phyloP scores from a whole-genome alignment of 305 asterid genomes.

The Ajuga reptans region DNA sequence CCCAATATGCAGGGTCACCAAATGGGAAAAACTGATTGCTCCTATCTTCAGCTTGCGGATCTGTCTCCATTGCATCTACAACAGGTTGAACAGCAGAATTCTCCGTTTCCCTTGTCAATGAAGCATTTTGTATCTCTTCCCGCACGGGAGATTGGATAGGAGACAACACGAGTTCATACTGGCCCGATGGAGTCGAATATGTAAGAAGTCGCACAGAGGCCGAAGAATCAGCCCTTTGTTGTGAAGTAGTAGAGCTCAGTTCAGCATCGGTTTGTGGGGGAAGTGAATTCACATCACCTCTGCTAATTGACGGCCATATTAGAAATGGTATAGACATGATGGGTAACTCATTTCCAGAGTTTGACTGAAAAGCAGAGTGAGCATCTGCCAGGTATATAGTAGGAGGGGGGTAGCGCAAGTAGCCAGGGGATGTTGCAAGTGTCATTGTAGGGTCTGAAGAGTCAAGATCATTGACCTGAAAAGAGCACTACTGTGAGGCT shows the following conservation, averaged over 20 bases:
- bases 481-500: slow-evolving; percentile 25
- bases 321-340: slow-evolving; percentile 61
- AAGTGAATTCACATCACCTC: slow-evolving; percentile 42
- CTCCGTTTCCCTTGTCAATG: slow-evolving; percentile 38
- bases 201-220: slow-evolving; percentile 77
- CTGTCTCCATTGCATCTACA: slow-evolving; percentile 67
- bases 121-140: slow-evolving; percentile 47
- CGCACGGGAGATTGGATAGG: slow-evolving; percentile 61
- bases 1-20: slow-evolving; percentile 81
- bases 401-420: slow-evolving; percentile 82
- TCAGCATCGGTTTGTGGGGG: slow-evolving; percentile 41
- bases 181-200: slow-evolving; percentile 82
- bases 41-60: slow-evolving; percentile 52
- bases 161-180: slow-evolving; percentile 72
- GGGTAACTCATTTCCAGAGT: slow-evolving; percentile 57
- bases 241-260: slow-evolving; percentile 35
- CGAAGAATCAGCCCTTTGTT: slow-evolving; percentile 54
- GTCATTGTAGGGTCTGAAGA: slow-evolving; percentile 84
- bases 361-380: slow-evolving; percentile 49
- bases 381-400: slow-evolving; percentile 74
- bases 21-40: slow-evolving; percentile 64
- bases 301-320: slow-evolving; percentile 59
- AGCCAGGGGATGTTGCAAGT: slow-evolving; percentile 73
- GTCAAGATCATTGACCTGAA: slow-evolving; percentile 88
- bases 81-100: slow-evolving; percentile 39